Conservation (phyloP, 2,329 filamentous ascomycete genomes). For the Ceratocystis alfenasii region DNA sequence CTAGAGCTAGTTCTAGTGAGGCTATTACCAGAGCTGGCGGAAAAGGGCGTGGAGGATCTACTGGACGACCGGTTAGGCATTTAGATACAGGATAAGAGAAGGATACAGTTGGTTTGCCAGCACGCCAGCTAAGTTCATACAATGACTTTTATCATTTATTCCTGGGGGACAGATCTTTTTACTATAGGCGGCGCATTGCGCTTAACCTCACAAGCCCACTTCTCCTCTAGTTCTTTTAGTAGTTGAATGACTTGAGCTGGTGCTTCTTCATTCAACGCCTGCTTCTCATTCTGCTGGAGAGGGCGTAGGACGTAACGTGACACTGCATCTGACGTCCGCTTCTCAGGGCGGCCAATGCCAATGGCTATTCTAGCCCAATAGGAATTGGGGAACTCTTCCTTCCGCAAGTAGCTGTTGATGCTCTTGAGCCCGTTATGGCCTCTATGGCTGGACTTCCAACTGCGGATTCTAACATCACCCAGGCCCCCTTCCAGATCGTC, state of each 20-base stretch:
- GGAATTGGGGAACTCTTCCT: slow-evolving; percentile 32
- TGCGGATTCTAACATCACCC: slow-evolving; percentile 53
- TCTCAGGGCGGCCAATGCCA: slow-evolving; percentile 74
- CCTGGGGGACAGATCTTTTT: neutral
- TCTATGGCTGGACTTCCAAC: slow-evolving; percentile 50
- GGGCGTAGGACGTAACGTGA: slow-evolving; percentile 64
- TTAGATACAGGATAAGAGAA: neutral
- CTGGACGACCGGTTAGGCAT: slow-evolving; percentile 56
- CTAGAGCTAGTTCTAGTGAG: slow-evolving; percentile 72
- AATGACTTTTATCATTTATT: neutral
- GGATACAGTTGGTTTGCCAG: neutral
- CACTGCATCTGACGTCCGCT: slow-evolving; percentile 55
- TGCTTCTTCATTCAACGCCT: slow-evolving; percentile 40
- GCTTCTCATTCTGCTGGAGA: slow-evolving; percentile 44
- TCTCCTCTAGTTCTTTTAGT: slow-evolving; percentile 36
- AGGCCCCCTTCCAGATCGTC: slow-evolving; percentile 71
- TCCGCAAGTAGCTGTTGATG: slow-evolving; percentile 40
- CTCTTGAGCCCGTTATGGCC: slow-evolving; percentile 70
- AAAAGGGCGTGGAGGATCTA: slow-evolving; percentile 58
- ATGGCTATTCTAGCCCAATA: slow-evolving; percentile 55
- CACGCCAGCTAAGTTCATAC: neutral
- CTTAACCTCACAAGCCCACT: slow-evolving; percentile 28
- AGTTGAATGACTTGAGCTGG: slow-evolving; percentile 41
- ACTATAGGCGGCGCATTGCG: neutral
- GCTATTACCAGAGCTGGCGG: slow-evolving; percentile 70